Evolutionary conservation across 139 green algal species (phyloP).

Genomic region (Chlamydomonas sphaeroides): DNA sequence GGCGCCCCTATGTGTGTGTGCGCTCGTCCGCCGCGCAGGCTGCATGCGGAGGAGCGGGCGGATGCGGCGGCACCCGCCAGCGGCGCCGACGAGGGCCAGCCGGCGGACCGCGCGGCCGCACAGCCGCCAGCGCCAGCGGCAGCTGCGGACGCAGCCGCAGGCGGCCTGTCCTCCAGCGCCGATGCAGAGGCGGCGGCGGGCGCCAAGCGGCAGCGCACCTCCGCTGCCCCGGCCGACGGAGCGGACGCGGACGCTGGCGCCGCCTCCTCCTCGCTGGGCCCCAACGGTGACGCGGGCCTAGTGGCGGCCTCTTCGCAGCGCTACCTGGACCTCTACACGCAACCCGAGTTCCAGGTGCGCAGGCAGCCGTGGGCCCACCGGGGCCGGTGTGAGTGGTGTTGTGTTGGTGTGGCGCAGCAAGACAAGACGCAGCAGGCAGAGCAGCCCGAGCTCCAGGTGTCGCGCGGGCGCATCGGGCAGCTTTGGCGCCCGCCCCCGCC

Average conservation of each 20-base stretch:
- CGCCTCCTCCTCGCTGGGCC: background rate
- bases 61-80: no score
- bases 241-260: background rate
- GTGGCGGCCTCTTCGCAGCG: slow-evolving; percentile 17
- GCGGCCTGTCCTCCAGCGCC: no score
- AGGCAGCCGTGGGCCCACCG: no score
- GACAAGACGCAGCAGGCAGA: no score
- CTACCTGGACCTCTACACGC: slow-evolving; percentile 25
- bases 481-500: no score
- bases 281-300: slow-evolving; percentile 10
- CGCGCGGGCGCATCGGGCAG: no score
- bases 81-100: no score
- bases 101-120: no score
- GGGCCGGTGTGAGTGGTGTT: background rate
- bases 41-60: background rate
- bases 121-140: no score
- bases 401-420: background rate
- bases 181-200: background rate
- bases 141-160: no score
- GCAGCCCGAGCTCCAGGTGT: no score
- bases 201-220: slow-evolving; percentile 20
- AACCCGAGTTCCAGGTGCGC: slow-evolving; percentile 26
- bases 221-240: background rate
- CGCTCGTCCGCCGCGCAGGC: background rate
- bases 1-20: no score